Conservation (phyloP, 257 asterid species). For the Ehretia macrophylla region DNA sequence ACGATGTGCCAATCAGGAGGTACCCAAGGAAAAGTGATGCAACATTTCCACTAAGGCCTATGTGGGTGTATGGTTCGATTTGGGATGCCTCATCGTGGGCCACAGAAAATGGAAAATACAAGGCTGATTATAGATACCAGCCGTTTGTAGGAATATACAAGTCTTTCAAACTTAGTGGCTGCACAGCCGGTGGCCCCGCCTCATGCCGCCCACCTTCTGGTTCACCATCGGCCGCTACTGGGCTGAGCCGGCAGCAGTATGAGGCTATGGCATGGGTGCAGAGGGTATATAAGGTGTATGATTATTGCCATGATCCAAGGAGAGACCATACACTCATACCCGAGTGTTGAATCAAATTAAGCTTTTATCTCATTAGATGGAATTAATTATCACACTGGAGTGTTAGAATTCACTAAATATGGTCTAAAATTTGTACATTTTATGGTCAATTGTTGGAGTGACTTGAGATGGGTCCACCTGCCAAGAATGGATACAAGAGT, state of each 20-base stretch:
- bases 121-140: constrained; percentile 61
- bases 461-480: constrained; percentile 36
- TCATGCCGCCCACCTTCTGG: constrained; percentile 40
- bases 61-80: constrained; percentile 73
- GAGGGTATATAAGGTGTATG: constrained; percentile 49
- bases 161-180: constrained; percentile 58
- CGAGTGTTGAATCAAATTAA: constrained; percentile 40
- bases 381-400: too few relatives aligned
- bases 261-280: constrained; percentile 70
- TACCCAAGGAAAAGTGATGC: constrained; percentile 63
- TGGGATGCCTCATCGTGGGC: constrained; percentile 99
- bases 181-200: constrained; percentile 28
- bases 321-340: constrained; percentile 68
- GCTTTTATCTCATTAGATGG: too few relatives aligned
- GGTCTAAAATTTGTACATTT: neutral
- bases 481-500: constrained; percentile 9
- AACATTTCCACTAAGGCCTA: constrained; percentile 68
- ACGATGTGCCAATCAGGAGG: constrained; percentile 81
- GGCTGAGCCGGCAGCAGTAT: constrained; percentile 65
- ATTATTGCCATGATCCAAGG: constrained; percentile 53
- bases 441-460: constrained; percentile 21
- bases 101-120: constrained; percentile 75
- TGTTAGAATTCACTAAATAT: neutral
- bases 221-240: constrained; percentile 34
- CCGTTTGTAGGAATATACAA: constrained; percentile 70